These are phyloP conservation scores for Hypholoma fasciculare DNA, from an alignment of 768 basidiomycete genomes.

Conservation along the genomic window DNA sequence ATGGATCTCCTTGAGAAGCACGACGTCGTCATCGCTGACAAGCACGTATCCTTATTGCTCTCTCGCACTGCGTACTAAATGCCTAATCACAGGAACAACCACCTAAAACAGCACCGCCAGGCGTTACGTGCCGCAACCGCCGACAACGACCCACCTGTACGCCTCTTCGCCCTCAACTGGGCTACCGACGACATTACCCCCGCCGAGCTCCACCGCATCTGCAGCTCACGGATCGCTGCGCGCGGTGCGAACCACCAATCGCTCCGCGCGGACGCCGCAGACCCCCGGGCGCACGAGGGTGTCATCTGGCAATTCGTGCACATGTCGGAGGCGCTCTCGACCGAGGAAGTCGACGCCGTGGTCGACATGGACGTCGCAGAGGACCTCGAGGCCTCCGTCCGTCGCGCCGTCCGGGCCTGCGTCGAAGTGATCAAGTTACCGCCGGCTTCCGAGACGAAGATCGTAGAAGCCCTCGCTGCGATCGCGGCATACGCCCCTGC, in stretches of 20 bases:
- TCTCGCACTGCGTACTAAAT: not conserved
- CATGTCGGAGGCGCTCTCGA: conserved; percentile 57
- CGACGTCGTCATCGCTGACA: conserved; percentile 90
- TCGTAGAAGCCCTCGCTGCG: conserved; percentile 56
- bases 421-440: conserved; percentile 54
- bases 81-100: conserved; percentile 69
- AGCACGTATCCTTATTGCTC: conserved; percentile 46
- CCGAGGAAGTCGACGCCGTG: conserved; percentile 60
- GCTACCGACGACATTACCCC: conserved; percentile 45
- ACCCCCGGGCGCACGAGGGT: conserved; percentile 64
- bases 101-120: conserved; percentile 76
- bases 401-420: conserved; percentile 58
- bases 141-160: conserved; percentile 51
- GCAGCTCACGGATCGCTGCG: conserved; percentile 66
- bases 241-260: conserved; percentile 89
- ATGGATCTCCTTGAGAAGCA: conserved; percentile 53
- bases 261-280: conserved; percentile 63
- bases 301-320: conserved; percentile 83
- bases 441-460: conserved; percentile 52
- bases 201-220: conserved; percentile 70
- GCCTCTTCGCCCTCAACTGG: conserved; percentile 86
- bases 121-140: conserved; percentile 59
- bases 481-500: conserved; percentile 33
- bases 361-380: conserved; percentile 60
- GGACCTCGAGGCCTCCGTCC: conserved; percentile 52